Evolutionary conservation across 2,329 filamentous ascomycete genomes (phyloP).

Genomic region (Tolypocladium tropicale): DNA sequence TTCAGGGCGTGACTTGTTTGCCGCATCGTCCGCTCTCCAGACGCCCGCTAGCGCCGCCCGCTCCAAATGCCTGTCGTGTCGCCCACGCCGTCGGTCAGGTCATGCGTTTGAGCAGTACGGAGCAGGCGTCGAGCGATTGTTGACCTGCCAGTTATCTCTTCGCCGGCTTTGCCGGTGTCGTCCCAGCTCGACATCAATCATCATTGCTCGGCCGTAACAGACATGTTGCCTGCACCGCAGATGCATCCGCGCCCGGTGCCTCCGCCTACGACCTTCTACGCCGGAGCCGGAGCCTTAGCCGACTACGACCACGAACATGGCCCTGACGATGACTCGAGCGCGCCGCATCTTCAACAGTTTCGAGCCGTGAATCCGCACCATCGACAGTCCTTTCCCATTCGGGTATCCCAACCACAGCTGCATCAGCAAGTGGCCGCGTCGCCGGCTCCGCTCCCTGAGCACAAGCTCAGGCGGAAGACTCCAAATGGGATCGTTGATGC

Average conservation of each 20-base stretch:
- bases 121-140: constrained; percentile 31
- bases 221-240: constrained; percentile 42
- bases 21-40: background rate
- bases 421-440: constrained; percentile 8
- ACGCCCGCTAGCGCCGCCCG: constrained; percentile 14
- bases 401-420: constrained; percentile 19
- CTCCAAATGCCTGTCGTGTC: constrained; percentile 29
- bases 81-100: constrained; percentile 24
- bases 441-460: constrained; percentile 17
- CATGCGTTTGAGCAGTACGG: constrained; percentile 31
- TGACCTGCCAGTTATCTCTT: constrained; percentile 15
- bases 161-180: constrained; percentile 2
- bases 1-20: background rate
- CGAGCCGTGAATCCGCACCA: constrained; percentile 14
- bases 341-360: constrained; percentile 13
- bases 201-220: constrained; percentile 7
- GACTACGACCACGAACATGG: background rate
- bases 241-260: constrained; percentile 41
- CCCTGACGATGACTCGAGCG: background rate
- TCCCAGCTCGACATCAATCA: background rate
- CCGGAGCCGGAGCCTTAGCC: constrained; percentile 13
- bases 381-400: constrained; percentile 20
- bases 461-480: constrained; percentile 77
- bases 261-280: constrained; percentile 28
- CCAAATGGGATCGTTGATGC: constrained; percentile 88